A percentile compares a stretch with the other conserved stretches of the same genome.
These are phyloP conservation scores for Ammopiptanthus mongolicus DNA, from an alignment of 306 rosid species.

Conservation along the genomic window DNA sequence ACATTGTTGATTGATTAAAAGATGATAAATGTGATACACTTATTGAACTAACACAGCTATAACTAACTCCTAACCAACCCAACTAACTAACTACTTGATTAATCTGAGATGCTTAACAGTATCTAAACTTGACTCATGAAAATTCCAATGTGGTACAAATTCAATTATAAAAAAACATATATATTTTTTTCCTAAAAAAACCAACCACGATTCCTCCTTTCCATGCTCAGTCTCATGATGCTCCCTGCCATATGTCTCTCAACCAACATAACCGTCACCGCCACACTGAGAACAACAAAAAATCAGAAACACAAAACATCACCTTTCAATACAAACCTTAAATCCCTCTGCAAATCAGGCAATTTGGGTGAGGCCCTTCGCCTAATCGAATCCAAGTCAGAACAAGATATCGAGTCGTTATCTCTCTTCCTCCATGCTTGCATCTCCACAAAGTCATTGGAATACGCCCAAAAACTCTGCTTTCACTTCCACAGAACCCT, in stretches of 20 bases:
- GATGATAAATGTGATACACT: too few species aligned
- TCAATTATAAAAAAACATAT: too few species aligned
- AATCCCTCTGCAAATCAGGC: conserved; percentile 44
- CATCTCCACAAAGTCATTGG: conserved; percentile 42
- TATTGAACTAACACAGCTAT: too few species aligned
- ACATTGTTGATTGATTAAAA: too few species aligned
- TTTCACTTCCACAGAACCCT: conserved; percentile 33
- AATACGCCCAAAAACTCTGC: conserved; percentile 50
- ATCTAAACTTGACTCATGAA: too few species aligned
- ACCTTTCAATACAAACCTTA: conserved; percentile 25
- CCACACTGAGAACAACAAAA: conserved; percentile 14
- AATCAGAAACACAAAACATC: not conserved
- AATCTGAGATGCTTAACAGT: too few species aligned
- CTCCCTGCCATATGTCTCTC: conserved; percentile 39
- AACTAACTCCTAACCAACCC: too few species aligned
- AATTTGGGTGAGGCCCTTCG: conserved; percentile 47
- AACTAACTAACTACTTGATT: too few species aligned
- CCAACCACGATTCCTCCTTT: not conserved
- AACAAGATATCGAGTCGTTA: conserved; percentile 20
- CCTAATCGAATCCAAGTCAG: conserved; percentile 38
- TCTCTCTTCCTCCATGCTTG: conserved; percentile 49
- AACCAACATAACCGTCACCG: conserved; percentile 25
- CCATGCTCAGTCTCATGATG: conserved; percentile 16
- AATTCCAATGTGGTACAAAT: too few species aligned
- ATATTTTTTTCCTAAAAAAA: too few species aligned